Evolutionary conservation across 2,329 filamentous ascomycete species (phyloP), one percentile per base, ranked within the genome.

Genomic region (Mollisiaceae sp.): DNA sequence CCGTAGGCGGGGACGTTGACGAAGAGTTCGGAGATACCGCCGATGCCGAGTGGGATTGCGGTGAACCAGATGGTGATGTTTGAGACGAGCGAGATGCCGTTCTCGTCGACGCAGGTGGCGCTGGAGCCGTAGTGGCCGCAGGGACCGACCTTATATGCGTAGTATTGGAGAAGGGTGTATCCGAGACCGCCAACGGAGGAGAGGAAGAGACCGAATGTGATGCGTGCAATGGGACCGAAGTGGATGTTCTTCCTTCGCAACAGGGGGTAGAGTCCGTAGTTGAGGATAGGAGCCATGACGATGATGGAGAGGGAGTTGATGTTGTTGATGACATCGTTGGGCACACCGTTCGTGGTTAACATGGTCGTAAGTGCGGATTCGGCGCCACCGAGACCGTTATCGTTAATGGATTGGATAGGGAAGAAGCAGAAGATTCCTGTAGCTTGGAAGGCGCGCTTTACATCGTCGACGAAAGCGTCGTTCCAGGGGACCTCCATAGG

Each of bases 381-480:
- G 0, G 84, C 78, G 4, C 77, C 77, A 18, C 85, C 85, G 35
- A 87, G 79, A 70, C 85, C 84, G 11, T 67, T 67, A 59, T 75
- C 71, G 65, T 74, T 75, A 55, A 73, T 65, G 36, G 55, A 59
- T 38, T 82, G 83, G 35, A 84, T 76, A 12, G 82, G 82, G 65
- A 80, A 81, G 77, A 82, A 84, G 36, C 80, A 71, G 77, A 91
- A 94, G 50, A 92, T 90, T 68, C 85, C 82, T 79, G 88, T 91
- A 64, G 89, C 89, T 73, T 85, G 82, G 66, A 91, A 80, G 67
- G 89, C 89, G 77, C 91, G 89, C 60, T 83, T 83, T 59, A 93
- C 88, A 74, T 93, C 90, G 73, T 92, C 90, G 24, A 94, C 91
- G 88, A 91, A 94, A 50, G 85, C 86, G 71, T 94, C 92, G 67